A percentile compares a stretch with the other conserved stretches of the same genome.
These are phyloP conservation scores for Pythium rhizo-oryzae DNA, from an alignment of 352 stramenopile species.

Conservation along the genomic window DNA sequence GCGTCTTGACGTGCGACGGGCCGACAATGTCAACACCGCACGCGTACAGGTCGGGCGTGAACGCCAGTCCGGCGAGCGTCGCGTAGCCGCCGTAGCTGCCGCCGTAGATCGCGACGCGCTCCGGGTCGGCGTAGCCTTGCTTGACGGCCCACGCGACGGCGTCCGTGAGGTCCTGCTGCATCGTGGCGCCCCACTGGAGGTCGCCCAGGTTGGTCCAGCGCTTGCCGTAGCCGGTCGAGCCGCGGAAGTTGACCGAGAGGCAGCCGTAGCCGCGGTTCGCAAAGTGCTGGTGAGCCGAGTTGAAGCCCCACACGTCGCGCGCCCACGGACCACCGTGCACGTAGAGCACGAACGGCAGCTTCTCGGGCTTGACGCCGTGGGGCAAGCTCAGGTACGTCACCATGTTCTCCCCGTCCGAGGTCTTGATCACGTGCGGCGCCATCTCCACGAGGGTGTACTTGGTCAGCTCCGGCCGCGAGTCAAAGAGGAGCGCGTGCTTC, in stretches of 20 bases:
- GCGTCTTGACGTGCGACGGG: conserved; percentile 46
- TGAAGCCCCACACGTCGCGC: conserved; percentile 37
- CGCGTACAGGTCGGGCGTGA: conserved; percentile 78
- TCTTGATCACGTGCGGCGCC: conserved; percentile 43
- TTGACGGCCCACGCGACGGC: conserved; percentile 58
- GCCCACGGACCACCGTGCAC: conserved; percentile 49
- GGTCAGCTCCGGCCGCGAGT: conserved; percentile 38
- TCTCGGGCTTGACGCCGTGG: conserved; percentile 25
- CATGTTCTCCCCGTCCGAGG: conserved; percentile 48
- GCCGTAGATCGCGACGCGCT: conserved; percentile 56
- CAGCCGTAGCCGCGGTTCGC: conserved; percentile 49
- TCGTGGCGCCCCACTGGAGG: conserved; percentile 39
- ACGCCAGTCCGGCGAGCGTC: conserved; percentile 64
- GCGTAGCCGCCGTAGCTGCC: conserved; percentile 79
- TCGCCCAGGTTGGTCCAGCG: conserved; percentile 62
- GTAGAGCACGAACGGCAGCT: conserved; percentile 43
- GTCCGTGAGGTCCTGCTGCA: conserved; percentile 58
- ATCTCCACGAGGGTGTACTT: conserved; percentile 44
- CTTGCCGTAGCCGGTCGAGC: conserved; percentile 73
- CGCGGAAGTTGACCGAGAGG: conserved; percentile 65
- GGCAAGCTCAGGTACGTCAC: conserved; percentile 50
- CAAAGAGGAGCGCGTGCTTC: conserved; percentile 39
- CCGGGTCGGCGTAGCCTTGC: conserved; percentile 55
- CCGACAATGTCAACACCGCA: conserved; percentile 82
- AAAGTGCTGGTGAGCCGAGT: conserved; percentile 44